These are phyloP conservation scores for Cyclanthera cordifolia DNA, from an alignment of 306 rosid genomes.

Conservation along the genomic window DNA sequence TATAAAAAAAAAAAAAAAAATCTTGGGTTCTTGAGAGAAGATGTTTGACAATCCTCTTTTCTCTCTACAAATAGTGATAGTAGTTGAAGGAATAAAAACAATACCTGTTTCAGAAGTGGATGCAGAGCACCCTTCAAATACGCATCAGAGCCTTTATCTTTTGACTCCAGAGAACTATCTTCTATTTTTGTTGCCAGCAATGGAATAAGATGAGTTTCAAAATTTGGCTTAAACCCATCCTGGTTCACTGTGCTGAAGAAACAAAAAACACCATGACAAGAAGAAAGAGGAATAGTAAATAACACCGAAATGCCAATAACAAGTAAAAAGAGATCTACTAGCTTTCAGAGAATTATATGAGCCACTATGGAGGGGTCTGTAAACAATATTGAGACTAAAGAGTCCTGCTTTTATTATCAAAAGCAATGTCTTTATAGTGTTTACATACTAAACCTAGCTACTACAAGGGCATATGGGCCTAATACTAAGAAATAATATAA, in stretches of 20 bases:
- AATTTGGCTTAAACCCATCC: conserved; percentile 92
- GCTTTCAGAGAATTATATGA: no score
- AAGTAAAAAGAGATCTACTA: background rate
- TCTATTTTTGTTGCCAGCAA: conserved; percentile 59
- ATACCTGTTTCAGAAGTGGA: conserved; percentile 63
- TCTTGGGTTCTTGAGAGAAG: background rate
- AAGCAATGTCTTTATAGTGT: no score
- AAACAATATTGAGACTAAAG: no score
- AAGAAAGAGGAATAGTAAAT: conserved; percentile 5
- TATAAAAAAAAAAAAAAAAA: no score
- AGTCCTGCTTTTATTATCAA: no score
- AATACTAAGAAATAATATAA: no score
- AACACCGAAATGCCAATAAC: background rate
- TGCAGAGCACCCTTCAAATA: conserved; percentile 58
- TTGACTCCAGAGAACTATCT: conserved; percentile 45
- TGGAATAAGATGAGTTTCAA: conserved; percentile 83
- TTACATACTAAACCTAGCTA: no score
- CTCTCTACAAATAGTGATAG: background rate
- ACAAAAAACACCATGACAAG: conserved; percentile 10
- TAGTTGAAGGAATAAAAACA: background rate
- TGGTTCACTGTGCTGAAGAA: conserved; percentile 80
- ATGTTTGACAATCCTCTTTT: background rate
- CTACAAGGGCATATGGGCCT: no score
- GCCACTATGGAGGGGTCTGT: no score
- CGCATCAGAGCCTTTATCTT: conserved; percentile 35